Conservation (phyloP, 176 grass and related monocot genomes). For the Olyra latifolia region DNA sequence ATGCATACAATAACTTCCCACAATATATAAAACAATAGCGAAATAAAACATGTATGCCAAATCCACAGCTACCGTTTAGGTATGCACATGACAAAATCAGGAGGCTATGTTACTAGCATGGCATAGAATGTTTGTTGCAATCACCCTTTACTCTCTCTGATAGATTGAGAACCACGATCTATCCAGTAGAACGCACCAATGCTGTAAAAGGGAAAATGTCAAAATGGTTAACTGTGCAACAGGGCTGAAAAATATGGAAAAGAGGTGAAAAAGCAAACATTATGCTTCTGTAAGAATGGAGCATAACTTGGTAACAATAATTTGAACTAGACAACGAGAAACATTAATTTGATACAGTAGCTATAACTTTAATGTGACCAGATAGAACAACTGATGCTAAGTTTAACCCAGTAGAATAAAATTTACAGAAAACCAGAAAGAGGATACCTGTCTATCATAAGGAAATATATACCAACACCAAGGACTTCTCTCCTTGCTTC, state of each 20-base stretch:
- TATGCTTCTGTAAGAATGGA: background rate
- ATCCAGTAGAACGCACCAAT: slow-evolving; percentile 88
- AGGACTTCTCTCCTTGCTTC: slow-evolving; percentile 48
- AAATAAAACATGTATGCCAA: slow-evolving; percentile 23
- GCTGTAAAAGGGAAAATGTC: slow-evolving; percentile 39
- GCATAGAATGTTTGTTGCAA: slow-evolving; percentile 6
- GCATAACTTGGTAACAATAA: background rate
- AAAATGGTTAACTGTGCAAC: slow-evolving; percentile 25
- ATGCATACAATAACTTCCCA: slow-evolving; percentile 19
- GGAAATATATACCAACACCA: slow-evolving; percentile 59
- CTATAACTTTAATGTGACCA: slow-evolving; percentile 7
- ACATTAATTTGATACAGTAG: background rate
- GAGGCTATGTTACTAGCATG: slow-evolving; percentile 6
- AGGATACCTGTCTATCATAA: slow-evolving; percentile 87
- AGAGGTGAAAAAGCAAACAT: background rate
- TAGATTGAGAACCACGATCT: slow-evolving; percentile 60
- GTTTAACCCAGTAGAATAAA: background rate
- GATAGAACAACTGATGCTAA: background rate
- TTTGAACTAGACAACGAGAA: background rate
- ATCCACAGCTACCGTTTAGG: background rate
- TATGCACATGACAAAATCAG: slow-evolving; percentile 20
- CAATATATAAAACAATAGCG: slow-evolving; percentile 3
- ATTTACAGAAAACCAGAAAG: background rate
- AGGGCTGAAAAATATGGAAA: slow-evolving; percentile 18
- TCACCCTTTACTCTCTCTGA: slow-evolving; percentile 57